Conservation (phyloP, 2,329 filamentous ascomycete genomes). For the Exophiala sideris region DNA sequence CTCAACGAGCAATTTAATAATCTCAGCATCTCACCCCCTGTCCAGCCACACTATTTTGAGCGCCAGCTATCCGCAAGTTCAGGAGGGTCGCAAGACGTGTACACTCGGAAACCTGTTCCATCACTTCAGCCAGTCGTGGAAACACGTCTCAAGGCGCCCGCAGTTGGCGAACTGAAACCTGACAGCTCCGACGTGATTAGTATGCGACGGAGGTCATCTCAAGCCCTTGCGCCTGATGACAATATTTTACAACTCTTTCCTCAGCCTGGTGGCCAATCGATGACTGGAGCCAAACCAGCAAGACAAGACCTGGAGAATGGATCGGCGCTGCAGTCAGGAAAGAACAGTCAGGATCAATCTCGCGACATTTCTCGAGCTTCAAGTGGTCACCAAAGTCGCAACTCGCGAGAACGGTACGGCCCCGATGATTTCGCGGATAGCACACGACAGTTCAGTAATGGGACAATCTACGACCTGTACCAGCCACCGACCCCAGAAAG, state of each 20-base stretch:
- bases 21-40: constrained; percentile 6
- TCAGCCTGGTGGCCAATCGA: constrained; percentile 9
- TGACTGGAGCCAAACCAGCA: neutral
- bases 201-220: constrained; percentile 23
- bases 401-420: constrained; percentile 18
- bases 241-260: constrained; percentile 24
- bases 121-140: neutral
- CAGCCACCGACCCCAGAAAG: constrained; percentile 7
- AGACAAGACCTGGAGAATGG: constrained; percentile 8
- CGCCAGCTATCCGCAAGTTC: constrained; percentile 14
- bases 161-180: constrained; percentile 3
- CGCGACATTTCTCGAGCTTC: constrained; percentile 4
- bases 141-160: constrained; percentile 1
- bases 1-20: constrained; percentile 15
- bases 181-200: constrained; percentile 17
- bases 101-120: constrained; percentile 2
- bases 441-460: constrained; percentile 11
- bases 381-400: constrained; percentile 10
- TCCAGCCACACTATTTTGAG: constrained; percentile 2
- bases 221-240: constrained; percentile 23
- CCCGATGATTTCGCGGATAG: constrained; percentile 19
- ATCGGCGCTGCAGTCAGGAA: neutral
- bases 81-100: constrained; percentile 8
- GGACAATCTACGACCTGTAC: constrained; percentile 23
- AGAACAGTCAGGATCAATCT: constrained; percentile 6